phyloP scores from a whole-genome alignment of 2,329 filamentous ascomycete species.

The Fusarium albidum region DNA sequence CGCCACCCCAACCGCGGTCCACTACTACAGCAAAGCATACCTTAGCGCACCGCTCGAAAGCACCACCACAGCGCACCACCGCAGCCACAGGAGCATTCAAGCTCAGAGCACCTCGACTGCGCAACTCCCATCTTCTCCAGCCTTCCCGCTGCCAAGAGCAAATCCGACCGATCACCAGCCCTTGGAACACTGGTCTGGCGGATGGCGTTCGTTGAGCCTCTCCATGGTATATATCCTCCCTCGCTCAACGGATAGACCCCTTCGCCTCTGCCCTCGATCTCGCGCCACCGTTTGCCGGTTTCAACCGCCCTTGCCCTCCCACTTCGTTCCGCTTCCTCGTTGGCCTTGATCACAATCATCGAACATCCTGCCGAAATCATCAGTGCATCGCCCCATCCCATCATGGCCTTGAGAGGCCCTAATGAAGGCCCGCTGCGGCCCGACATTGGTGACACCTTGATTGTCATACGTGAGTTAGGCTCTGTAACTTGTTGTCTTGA shows the following conservation, averaged over 20 bases:
- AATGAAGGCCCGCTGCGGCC: slow-evolving; percentile 54
- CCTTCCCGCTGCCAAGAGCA: slow-evolving; percentile 30
- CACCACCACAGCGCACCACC: slow-evolving; percentile 30
- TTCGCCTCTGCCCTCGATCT: slow-evolving; percentile 22
- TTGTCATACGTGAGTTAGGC: slow-evolving; percentile 73
- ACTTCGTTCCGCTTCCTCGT: slow-evolving; percentile 29
- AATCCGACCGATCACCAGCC: slow-evolving; percentile 27
- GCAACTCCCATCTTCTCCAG: slow-evolving; percentile 40
- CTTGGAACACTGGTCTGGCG: slow-evolving; percentile 35
- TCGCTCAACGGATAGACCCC: slow-evolving; percentile 14
- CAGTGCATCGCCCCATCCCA: slow-evolving; percentile 34
- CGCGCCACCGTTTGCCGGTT: slow-evolving; percentile 32
- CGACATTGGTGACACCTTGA: slow-evolving; percentile 71
- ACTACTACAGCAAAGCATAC: slow-evolving; percentile 37
- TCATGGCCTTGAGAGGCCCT: slow-evolving; percentile 54
- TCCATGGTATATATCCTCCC: slow-evolving; percentile 22
- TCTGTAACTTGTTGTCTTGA: slow-evolving; percentile 35
- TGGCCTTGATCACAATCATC: slow-evolving; percentile 30
- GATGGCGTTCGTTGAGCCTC: slow-evolving; percentile 30
- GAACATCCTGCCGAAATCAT: slow-evolving; percentile 25
- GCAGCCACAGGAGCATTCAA: slow-evolving; percentile 35
- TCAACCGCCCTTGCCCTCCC: slow-evolving; percentile 35
- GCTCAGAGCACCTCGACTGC: slow-evolving; percentile 35
- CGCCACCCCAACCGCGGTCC: slow-evolving; percentile 34
- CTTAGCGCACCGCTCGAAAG: slow-evolving; percentile 30